phyloP scores from a whole-genome alignment of 352 stramenopile genomes.

The Blastocystis sp. region DNA sequence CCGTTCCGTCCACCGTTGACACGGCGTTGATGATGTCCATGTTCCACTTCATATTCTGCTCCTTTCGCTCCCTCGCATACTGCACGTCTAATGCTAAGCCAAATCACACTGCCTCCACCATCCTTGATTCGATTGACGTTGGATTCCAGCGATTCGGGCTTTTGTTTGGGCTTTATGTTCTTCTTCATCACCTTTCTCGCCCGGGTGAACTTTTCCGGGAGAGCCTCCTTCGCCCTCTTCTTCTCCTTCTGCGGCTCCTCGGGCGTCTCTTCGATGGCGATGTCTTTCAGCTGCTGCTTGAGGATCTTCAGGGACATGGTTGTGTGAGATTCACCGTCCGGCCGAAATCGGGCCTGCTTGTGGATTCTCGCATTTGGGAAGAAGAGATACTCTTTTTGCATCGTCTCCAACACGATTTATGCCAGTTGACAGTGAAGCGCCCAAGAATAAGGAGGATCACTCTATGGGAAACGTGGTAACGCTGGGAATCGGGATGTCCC shows the following conservation, averaged over 20 bases:
- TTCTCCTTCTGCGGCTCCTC: background rate
- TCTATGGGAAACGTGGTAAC: constrained; percentile 62
- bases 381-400: background rate
- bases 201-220: constrained; percentile 28
- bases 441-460: constrained; percentile 20
- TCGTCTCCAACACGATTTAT: constrained; percentile 6
- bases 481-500: constrained; percentile 56
- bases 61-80: constrained; percentile 37
- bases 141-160: background rate
- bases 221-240: background rate
- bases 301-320: constrained; percentile 55
- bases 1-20: constrained; percentile 34
- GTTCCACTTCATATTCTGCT: constrained; percentile 60
- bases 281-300: constrained; percentile 59
- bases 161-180: constrained; percentile 39
- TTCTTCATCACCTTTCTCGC: constrained; percentile 67
- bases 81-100: constrained; percentile 25
- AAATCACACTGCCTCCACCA: background rate
- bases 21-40: constrained; percentile 65
- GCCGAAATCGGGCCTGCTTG: background rate
- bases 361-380: background rate
- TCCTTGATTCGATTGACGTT: constrained; percentile 27
- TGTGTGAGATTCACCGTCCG: background rate
- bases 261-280: background rate
- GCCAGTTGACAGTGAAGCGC: background rate